A percentile compares a stretch with the other conserved stretches of the same genome.
phyloP scores from a whole-genome alignment of 2,329 filamentous ascomycete species.

The Byssochlamys sp. region DNA sequence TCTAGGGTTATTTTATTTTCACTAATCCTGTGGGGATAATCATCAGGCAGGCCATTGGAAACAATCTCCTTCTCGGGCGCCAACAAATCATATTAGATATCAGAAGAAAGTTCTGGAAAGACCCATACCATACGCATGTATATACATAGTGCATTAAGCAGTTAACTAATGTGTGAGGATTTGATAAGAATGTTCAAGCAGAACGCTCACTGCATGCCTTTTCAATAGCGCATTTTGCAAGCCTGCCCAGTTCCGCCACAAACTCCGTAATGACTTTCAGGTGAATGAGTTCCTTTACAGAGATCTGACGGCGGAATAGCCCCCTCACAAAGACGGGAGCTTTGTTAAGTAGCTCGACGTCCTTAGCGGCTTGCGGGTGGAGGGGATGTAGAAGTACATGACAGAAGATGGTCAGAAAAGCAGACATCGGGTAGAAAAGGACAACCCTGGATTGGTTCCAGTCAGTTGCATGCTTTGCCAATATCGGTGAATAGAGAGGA shows the following conservation, averaged over 20 bases:
- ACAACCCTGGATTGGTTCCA: slow-evolving; percentile 36
- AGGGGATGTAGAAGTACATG: slow-evolving; percentile 44
- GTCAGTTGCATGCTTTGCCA: not conserved
- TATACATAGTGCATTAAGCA: no score
- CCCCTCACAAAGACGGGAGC: slow-evolving; percentile 37
- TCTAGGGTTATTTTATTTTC: no score
- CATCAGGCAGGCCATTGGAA: no score
- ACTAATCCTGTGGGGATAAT: no score
- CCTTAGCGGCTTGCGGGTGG: slow-evolving; percentile 33
- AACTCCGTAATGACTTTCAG: slow-evolving; percentile 37
- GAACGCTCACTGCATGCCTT: slow-evolving; percentile 24
- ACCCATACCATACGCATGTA: no score
- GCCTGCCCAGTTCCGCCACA: slow-evolving; percentile 35
- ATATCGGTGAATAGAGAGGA: slow-evolving; percentile 10
- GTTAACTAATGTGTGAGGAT: no score
- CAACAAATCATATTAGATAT: no score
- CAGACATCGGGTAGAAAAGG: slow-evolving; percentile 49
- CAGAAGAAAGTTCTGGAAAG: no score
- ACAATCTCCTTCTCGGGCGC: no score
- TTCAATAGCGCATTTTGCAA: slow-evolving; percentile 38
- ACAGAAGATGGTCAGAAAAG: slow-evolving; percentile 47
- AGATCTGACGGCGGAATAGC: slow-evolving; percentile 19
- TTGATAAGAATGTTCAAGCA: not conserved
- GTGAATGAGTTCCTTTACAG: slow-evolving; percentile 30
- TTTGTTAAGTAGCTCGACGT: slow-evolving; percentile 39